Evolutionary conservation across 139 green algal species (phyloP), one percentile per base, ranked within the genome.

Genomic region (Coelastrella sp.): DNA sequence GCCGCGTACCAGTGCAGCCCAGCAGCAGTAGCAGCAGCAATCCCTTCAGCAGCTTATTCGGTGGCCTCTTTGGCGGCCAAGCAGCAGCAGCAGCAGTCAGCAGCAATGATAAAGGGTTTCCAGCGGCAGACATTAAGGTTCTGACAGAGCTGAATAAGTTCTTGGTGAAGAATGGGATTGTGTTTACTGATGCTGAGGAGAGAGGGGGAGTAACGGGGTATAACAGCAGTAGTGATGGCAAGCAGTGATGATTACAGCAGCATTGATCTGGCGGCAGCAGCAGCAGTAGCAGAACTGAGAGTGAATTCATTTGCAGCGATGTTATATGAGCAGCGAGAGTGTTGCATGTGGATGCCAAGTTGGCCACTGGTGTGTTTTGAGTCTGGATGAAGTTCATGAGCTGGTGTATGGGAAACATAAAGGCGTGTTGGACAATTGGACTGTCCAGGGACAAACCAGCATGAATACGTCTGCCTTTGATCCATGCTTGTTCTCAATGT

Each of bases 81-180:
- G 23, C 19, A 22, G 79, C 79, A 73, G 73, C 23, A 71, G 64
- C 58, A 60, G 65, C 32, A 80, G 61, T 14, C n/a, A 80, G 74
- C 22, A 79, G 80, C n/a, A 86, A 74, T 22, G 80, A 59, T 57
- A 47, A 86, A 8, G 80, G 59, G 17, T 86, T 86, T 59, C 80
- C 80, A 58, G 59, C 56, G 80, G 59, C n/a, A 58, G 80, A 86
- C 73, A 59, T 86, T 11, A 74, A 73, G 22, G 80, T 86, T 0
- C 59, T 86, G 8, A 73, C 73, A 59, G n/a, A 60, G 17, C 4
- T 80, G n/a, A 58, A 80, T 80, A 23, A 57, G 22, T 10, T 80
- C 22, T 23, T 80, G 74, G 8, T 80, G 74, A 57, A 58, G 74
- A 57, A 16, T 58, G 58, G 16, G 79, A 14, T 80, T 80, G 74